Base-by-base conservation (phyloP, 345 rosid genomes). In the Gossypium anomalum region DNA sequence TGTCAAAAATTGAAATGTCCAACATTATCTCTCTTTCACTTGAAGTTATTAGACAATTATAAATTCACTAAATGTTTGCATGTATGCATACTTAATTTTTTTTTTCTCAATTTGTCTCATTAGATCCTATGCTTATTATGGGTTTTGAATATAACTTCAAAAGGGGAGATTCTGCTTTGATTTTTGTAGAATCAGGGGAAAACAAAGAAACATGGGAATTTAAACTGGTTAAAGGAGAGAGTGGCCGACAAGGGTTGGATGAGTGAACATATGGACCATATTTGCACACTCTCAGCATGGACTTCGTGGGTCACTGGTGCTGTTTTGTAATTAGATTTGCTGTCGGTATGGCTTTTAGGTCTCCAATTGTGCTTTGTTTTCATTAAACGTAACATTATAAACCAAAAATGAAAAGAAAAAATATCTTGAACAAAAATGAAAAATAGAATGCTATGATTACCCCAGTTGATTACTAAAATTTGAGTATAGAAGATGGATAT, bases 261-360 rank as follows among this genome's bases (percentile, higher is more conserved):
- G 83, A 80, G 80, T 65, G 83, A 74, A 82, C 93, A 90, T 20
- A 81, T 75, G 88, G 96, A 75, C 88, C 90, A 74, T 60, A 23
- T 38, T 73, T 70, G 77, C 81, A 64, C n/a, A 67, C 57, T 63
- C 10, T 58, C 25, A 68, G 65, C 49, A 75, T 66, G 70, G 74
- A 61, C 67, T 72, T 60, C 23, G 84, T 67, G 72, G 78, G 76
- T 71, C 82, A 55, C 14, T 3, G 6, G 27, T 65, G 70, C 78
- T 81, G 78, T 76, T 80, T 83, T 76, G 73, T 69, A 62, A 11
- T 60, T 69, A 79, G 85, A 79, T 85, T 79, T 80, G 80, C 77
- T 81, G 88, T 85, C 90, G 85, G 83, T 60, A 77, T 70, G 84
- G 81, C 29, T 68, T 68, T 71, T 63, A 49, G 17, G 10, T 77